Evolutionary conservation across 1,139 yeast species (phyloP).

Genomic region (Saccharomyces hybrid): DNA sequence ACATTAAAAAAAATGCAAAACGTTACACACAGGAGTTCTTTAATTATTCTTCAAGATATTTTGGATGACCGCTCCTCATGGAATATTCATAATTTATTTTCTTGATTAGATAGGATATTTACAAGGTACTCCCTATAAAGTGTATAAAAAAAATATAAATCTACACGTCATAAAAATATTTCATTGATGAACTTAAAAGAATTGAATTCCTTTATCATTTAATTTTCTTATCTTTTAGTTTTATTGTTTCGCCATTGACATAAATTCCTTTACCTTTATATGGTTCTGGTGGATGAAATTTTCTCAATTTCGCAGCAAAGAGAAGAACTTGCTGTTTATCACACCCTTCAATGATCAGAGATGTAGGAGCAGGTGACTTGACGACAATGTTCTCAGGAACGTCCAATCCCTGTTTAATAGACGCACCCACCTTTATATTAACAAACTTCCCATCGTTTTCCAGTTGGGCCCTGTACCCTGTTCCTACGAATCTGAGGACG

Average conservation of each 20-base stretch:
- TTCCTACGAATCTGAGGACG: conserved; percentile 85
- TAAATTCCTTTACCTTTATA: conserved; percentile 98
- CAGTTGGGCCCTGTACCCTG: conserved; percentile 84
- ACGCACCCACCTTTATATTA: conserved; percentile 84
- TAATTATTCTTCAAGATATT: too few relatives aligned
- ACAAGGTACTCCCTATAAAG: neutral
- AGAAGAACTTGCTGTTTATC: conserved; percentile 82
- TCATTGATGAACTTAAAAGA: neutral
- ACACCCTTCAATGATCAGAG: conserved; percentile 77
- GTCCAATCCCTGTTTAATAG: conserved; percentile 54
- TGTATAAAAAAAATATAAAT: neutral
- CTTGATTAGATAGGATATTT: neutral
- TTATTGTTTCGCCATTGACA: conserved; percentile 84
- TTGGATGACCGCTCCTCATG: too few relatives aligned
- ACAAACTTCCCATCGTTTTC: conserved; percentile 54
- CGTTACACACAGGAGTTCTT: too few relatives aligned
- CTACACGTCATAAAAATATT: neutral
- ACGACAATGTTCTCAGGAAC: conserved; percentile 78
- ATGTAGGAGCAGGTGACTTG: conserved; percentile 77
- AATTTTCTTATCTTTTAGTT: conserved; percentile 86
- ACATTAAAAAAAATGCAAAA: too few relatives aligned
- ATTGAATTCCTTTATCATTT: conserved; percentile 50
- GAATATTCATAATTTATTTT: neutral
- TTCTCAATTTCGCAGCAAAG: conserved; percentile 84
- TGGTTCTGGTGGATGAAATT: conserved; percentile 92